Percentiles rank a stretch among this genome's conserved stretches.
These are phyloP conservation scores for Corinectria fuckeliana DNA, from an alignment of 2,329 filamentous ascomycete genomes.

Conservation along the genomic window DNA sequence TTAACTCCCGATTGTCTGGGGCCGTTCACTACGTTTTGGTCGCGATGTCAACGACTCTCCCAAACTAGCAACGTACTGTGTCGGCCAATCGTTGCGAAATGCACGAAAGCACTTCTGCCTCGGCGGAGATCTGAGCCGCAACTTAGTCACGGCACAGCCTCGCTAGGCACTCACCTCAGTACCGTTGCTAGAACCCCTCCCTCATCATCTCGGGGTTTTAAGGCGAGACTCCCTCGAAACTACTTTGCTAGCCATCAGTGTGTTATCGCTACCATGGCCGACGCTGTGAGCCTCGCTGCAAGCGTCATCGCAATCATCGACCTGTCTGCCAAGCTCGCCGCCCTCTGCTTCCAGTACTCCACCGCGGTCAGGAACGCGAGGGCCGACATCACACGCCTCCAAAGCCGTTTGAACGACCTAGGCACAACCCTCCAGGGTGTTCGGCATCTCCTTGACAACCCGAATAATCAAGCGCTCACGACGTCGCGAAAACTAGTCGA, in stretches of 20 bases:
- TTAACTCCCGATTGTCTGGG: too few species aligned
- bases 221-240: not conserved
- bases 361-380: constrained; percentile 6
- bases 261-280: constrained; percentile 4
- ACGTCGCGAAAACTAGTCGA: constrained; percentile 11
- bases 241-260: not conserved
- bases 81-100: too few species aligned
- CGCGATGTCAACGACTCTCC: too few species aligned
- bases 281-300: not conserved
- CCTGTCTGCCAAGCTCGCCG: constrained; percentile 3
- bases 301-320: constrained; percentile 6
- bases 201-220: too few species aligned
- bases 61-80: too few species aligned
- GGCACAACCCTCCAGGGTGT: not conserved
- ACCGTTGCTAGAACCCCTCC: too few species aligned
- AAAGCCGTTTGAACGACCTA: constrained; percentile 1
- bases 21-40: too few species aligned
- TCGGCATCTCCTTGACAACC: constrained; percentile 1
- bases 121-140: too few species aligned
- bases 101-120: too few species aligned
- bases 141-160: too few species aligned
- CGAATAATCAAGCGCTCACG: not conserved
- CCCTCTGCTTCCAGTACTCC: not conserved
- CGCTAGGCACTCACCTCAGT: too few species aligned
- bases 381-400: constrained; percentile 8